Conservation (phyloP, 495 filamentous ascomycete genomes). For the Penicillium steckii region DNA sequence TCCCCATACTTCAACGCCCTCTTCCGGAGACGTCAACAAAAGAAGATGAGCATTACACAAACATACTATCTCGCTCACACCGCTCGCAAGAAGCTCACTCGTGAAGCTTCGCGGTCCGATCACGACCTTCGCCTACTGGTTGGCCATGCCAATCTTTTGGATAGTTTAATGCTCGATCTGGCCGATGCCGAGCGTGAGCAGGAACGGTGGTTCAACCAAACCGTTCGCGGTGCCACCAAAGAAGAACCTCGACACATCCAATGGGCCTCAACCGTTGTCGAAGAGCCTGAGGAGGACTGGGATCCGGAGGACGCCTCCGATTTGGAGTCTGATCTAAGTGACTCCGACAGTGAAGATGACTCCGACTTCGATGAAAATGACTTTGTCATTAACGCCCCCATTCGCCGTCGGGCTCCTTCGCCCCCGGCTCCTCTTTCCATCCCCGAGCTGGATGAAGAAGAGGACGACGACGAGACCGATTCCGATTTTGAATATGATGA, state of each 20-base stretch:
- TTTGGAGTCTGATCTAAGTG: conserved; percentile 52
- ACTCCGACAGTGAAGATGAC: conserved; percentile 63
- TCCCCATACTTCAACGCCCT: conserved; percentile 37
- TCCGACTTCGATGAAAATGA: conserved; percentile 49
- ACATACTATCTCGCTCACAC: conserved; percentile 97
- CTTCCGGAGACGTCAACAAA: conserved; percentile 48
- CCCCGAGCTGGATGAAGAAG: conserved; percentile 44
- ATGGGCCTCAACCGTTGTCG: conserved; percentile 79
- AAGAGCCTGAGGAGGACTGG: conserved; percentile 72
- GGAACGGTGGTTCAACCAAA: conserved; percentile 97
- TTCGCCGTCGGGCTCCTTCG: conserved; percentile 40
- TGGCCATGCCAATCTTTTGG: conserved; percentile 96
- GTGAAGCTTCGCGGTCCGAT: conserved; percentile 83
- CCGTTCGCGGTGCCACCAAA: conserved; percentile 71
- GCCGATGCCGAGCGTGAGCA: conserved; percentile 93
- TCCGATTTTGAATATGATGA: conserved; percentile 61
- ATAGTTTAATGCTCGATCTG: conserved; percentile 93
- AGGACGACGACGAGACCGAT: conserved; percentile 56
- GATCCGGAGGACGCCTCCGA: conserved; percentile 61
- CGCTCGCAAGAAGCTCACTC: conserved; percentile 91
- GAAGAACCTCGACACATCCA: conserved; percentile 71
- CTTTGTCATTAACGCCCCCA: conserved; percentile 35
- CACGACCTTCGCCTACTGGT: conserved; percentile 94
- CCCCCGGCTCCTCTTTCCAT: conserved; percentile 35
- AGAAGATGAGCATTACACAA: conserved; percentile 94